A percentile compares a stretch with the other conserved stretches of the same genome.
phyloP scores from a whole-genome alignment of 2,329 filamentous ascomycete species.

The Microthyrium microscopicum region DNA sequence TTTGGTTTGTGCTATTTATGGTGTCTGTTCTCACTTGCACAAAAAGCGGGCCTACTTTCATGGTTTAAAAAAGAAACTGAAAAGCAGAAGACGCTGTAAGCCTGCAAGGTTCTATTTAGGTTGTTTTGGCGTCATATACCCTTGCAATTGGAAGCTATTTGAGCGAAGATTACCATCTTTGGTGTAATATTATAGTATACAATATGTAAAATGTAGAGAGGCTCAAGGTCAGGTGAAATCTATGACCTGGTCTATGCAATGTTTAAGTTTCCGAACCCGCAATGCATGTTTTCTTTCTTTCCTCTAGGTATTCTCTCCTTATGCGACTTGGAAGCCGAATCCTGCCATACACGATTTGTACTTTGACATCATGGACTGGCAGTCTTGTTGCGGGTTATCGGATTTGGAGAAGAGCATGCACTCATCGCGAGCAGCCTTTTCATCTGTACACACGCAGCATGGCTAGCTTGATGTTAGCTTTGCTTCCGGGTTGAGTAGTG shows the following conservation, averaged over 20 bases:
- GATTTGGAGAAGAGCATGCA: constrained; percentile 96
- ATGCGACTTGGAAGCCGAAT: constrained; percentile 60
- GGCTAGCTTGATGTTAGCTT: constrained; percentile 38
- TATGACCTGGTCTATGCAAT: too few species aligned
- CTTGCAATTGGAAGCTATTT: too few species aligned
- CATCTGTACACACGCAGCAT: constrained; percentile 93
- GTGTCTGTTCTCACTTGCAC: constrained; percentile 62
- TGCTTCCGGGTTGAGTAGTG: constrained; percentile 1
- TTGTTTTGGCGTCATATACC: constrained; percentile 3
- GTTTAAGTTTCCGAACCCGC: too few species aligned
- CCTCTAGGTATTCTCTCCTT: not conserved
- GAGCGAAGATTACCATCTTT: constrained; percentile 1
- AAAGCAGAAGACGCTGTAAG: constrained; percentile 3
- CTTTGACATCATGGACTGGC: constrained; percentile 63
- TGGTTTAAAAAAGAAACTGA: too few species aligned
- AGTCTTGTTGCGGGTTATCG: constrained; percentile 68
- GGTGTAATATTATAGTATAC: constrained; percentile 3
- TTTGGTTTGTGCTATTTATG: constrained; percentile 82
- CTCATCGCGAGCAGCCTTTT: constrained; percentile 85
- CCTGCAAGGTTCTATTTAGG: not conserved
- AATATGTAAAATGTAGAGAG: not conserved
- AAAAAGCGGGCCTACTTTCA: too few species aligned
- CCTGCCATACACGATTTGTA: constrained; percentile 88
- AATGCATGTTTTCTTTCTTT: constrained; percentile 3
- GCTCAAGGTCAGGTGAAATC: too few species aligned